A percentile compares a stretch with the other conserved stretches of the same genome.
phyloP scores from a whole-genome alignment of 2,329 filamentous ascomycete genomes.

The Chaetomiaceae sp. region DNA sequence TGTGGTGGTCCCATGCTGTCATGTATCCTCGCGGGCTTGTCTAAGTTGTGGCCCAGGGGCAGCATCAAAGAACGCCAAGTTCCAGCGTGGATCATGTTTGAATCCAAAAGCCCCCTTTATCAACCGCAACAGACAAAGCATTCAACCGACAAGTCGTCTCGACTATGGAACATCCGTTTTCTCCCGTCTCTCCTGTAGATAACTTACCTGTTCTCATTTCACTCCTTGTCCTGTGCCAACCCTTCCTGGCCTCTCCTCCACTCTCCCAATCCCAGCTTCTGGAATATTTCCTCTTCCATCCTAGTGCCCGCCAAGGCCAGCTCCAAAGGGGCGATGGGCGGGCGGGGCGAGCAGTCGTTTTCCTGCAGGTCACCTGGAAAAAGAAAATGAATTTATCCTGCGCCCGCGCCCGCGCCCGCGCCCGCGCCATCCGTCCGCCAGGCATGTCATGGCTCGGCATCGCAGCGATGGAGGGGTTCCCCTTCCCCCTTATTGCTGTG shows the following conservation, averaged over 20 bases:
- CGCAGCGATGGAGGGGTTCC: neutral
- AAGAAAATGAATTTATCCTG: neutral
- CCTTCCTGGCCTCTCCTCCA: neutral
- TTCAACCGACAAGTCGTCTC: too few relatives aligned
- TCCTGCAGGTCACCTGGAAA: slow-evolving; percentile 6
- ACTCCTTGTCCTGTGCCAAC: neutral
- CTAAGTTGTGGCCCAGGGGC: too few relatives aligned
- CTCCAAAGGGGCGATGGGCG: neutral
- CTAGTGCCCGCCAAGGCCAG: slow-evolving; percentile 11
- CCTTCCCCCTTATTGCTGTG: too few relatives aligned
- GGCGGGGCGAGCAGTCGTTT: neutral
- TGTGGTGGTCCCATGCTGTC: too few relatives aligned
- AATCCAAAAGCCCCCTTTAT: too few relatives aligned
- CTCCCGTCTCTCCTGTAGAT: too few relatives aligned
- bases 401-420: too few relatives aligned
- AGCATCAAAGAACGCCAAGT: too few relatives aligned
- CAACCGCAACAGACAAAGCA: too few relatives aligned
- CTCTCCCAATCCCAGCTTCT: slow-evolving; percentile 12
- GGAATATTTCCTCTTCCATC: slow-evolving; percentile 20
- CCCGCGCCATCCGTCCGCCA: neutral
- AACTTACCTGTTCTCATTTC: neutral
- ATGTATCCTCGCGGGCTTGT: too few relatives aligned
- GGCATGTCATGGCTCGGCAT: neutral
- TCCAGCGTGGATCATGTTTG: too few relatives aligned
- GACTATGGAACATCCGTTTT: too few relatives aligned